Evolutionary conservation across 176 grass and related monocot genomes (phyloP), one percentile per base, ranked within the genome.

Genomic region (Rhynchospora tenuis): DNA sequence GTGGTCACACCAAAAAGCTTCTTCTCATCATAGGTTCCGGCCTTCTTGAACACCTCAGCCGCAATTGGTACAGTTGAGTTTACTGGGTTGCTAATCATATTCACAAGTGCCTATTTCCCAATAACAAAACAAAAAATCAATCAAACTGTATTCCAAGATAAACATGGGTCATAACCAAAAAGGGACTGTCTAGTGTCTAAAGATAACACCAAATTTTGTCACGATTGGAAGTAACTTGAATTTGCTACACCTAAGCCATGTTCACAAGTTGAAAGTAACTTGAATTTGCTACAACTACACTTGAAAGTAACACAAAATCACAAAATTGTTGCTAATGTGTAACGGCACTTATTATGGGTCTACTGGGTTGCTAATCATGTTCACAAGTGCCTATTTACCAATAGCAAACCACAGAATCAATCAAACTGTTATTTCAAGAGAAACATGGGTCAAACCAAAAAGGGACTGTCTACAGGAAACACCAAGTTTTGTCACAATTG

Each of bases 41-140:
- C 93, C 88, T 99, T 99, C 86, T 95, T 95, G 84, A 99, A 99
- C 47, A 95, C 91, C 86, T 99, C 93, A 11, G 93, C 89, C 0
- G 96, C 93, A 61, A 95, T 95, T 0, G 89, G 93, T 42, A 95
- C 93, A 59, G 93, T 95, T 20, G 91, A 99, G 66, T 99, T 99
- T 75, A 99, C 93, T n/a, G 89, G 96, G 85, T 99, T 95, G 91
- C 93, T 99, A 69, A 99, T 99, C 88, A 93, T 93, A 70, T 95
- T 95, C 46, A 98, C 88, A 19, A 98, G 58, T 75, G 93, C 93
- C 93, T 99, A 79, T 78, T 83, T 77, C 64, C 14, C 50, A 54
- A 31, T 19, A 33, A 26, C 7, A 74, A 52, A 55, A 24, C 48
- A 71, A 17, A 77, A 5, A 77, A 7, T 77, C 15, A 10, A 77